A percentile compares a stretch with the other conserved stretches of the same genome.
phyloP scores from a whole-genome alignment of 192 early-diverging fungal genomes.

The Coemansia sp. region DNA sequence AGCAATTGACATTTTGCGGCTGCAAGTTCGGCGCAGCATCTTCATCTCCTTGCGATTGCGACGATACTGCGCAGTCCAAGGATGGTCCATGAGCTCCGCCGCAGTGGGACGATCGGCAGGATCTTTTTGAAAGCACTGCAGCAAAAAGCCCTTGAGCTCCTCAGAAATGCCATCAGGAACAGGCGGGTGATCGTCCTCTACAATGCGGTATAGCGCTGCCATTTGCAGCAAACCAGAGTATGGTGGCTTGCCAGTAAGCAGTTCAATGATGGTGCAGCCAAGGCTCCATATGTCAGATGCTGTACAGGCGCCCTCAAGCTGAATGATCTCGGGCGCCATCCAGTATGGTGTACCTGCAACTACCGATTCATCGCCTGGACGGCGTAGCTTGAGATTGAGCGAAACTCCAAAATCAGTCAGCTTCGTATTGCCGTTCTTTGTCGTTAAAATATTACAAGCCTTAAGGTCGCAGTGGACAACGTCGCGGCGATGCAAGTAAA shows the following conservation, averaged over 20 bases:
- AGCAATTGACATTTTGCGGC: slow-evolving; percentile 54
- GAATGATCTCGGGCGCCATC: slow-evolving; percentile 93
- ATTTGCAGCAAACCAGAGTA: slow-evolving; percentile 82
- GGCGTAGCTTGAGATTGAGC: slow-evolving; percentile 73
- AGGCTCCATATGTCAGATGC: slow-evolving; percentile 95
- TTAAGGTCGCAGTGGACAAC: slow-evolving; percentile 96
- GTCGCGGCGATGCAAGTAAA: slow-evolving; percentile 84
- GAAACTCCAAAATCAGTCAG: slow-evolving; percentile 96
- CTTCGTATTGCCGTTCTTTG: slow-evolving; percentile 95
- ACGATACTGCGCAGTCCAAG: slow-evolving; percentile 63
- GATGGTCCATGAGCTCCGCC: slow-evolving; percentile 65
- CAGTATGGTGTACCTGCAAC: slow-evolving; percentile 84
- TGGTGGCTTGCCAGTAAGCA: slow-evolving; percentile 90
- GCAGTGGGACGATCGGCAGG: slow-evolving; percentile 71
- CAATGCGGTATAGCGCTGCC: slow-evolving; percentile 92
- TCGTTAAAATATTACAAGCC: slow-evolving; percentile 93
- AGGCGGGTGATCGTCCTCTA: slow-evolving; percentile 86
- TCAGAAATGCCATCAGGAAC: slow-evolving; percentile 76
- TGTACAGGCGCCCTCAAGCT: slow-evolving; percentile 81
- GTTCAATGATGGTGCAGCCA: slow-evolving; percentile 91
- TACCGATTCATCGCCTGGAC: slow-evolving; percentile 64
- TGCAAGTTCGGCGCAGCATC: slow-evolving; percentile 53
- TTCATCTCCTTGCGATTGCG: slow-evolving; percentile 54
- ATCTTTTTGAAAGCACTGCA: slow-evolving; percentile 83
- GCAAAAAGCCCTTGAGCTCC: slow-evolving; percentile 78